These are phyloP conservation scores for Hapsidospora chrysogenum DNA, from an alignment of 495 filamentous ascomycete species.

Conservation along the genomic window DNA sequence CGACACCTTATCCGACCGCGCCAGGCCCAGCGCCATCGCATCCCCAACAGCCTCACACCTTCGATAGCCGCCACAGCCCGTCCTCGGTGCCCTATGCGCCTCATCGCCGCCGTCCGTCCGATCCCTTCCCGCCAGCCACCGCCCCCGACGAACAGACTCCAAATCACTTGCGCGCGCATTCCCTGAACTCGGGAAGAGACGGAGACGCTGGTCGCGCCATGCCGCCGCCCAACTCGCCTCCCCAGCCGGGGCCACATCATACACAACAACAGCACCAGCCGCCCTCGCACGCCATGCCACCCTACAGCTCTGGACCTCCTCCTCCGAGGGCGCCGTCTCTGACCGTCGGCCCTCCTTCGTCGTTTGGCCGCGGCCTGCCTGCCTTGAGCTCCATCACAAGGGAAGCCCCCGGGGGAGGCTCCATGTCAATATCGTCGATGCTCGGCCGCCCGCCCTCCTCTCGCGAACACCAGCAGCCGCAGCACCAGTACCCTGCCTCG, in stretches of 20 bases:
- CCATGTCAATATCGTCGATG: conserved; percentile 96
- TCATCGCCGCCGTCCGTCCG: conserved; percentile 29
- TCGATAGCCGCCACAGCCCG: no score
- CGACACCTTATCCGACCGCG: background rate
- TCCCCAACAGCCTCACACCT: background rate
- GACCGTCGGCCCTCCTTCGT: conserved; percentile 31
- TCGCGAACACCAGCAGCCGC: conserved; percentile 28
- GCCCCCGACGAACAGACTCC: conserved; percentile 25
- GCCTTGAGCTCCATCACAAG: conserved; percentile 30
- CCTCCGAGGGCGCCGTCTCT: conserved; percentile 32
- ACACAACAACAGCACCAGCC: conserved; percentile 19
- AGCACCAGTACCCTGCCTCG: conserved; percentile 35
- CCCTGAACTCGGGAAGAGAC: conserved; percentile 4
- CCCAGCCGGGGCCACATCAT: conserved; percentile 17
- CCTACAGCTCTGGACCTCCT: conserved; percentile 21
- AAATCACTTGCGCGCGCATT: conserved; percentile 23
- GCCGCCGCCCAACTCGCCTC: conserved; percentile 34
- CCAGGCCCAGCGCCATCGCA: background rate
- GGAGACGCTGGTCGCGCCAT: conserved; percentile 25
- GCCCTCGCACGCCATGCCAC: conserved; percentile 22
- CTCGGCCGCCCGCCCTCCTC: conserved; percentile 54
- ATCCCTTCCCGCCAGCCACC: conserved; percentile 29
- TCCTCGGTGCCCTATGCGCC: conserved; percentile 17
- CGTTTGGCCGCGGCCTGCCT: conserved; percentile 34
- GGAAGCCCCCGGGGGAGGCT: conserved; percentile 36